phyloP scores from a whole-genome alignment of 169 alveolate species.

The Cardiosporidium cionae region DNA sequence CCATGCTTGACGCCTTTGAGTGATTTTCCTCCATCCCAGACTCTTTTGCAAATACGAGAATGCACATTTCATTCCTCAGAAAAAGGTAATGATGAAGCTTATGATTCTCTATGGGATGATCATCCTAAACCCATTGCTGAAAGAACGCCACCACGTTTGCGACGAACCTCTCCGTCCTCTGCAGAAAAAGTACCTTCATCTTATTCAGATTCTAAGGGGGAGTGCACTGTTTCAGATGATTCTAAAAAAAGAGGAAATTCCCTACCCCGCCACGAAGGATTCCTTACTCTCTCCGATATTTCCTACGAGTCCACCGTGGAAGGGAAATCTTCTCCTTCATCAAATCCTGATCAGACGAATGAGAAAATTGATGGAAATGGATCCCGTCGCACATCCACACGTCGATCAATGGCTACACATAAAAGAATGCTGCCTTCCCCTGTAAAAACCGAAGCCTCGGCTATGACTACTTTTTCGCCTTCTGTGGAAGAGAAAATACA shows the following conservation, averaged over 20 bases:
- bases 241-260: neutral
- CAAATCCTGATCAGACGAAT: too few relatives aligned
- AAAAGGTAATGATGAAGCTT: neutral
- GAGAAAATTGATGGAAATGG: neutral
- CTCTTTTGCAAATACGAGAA: slow-evolving; percentile 1
- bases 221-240: neutral
- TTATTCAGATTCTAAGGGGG: neutral
- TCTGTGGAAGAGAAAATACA: neutral
- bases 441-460: neutral
- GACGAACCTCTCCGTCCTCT: neutral
- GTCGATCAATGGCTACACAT: neutral
- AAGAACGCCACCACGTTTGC: neutral
- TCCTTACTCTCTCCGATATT: too few relatives aligned
- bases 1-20: neutral
- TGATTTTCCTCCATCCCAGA: neutral
- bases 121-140: neutral
- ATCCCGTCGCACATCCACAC: neutral
- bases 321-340: too few relatives aligned
- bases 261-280: too few relatives aligned
- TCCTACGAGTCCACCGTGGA: too few relatives aligned
- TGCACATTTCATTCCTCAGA: neutral
- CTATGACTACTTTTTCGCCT: neutral
- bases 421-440: neutral
- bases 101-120: neutral
- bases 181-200: neutral